A percentile compares a stretch with the other conserved stretches of the same genome.
phyloP scores from a whole-genome alignment of 2,329 filamentous ascomycete genomes.

The Venturiaceae sp. region DNA sequence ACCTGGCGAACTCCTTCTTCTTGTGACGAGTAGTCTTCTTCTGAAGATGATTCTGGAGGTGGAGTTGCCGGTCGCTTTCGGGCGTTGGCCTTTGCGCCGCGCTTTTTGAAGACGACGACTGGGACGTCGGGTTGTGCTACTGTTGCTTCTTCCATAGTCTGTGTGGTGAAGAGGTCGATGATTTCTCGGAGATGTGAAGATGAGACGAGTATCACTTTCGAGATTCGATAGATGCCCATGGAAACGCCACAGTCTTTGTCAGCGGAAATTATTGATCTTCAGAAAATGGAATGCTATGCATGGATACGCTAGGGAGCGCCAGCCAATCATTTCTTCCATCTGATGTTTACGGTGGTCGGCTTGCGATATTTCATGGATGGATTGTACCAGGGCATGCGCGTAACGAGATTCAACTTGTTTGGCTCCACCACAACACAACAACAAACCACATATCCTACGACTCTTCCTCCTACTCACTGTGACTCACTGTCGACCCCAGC shows the following conservation, averaged over 20 bases:
- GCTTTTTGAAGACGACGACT: conserved; percentile 75
- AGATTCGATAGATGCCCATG: background rate
- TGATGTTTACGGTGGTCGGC: background rate
- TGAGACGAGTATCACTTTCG: background rate
- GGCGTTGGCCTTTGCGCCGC: conserved; percentile 65
- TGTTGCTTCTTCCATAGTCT: background rate
- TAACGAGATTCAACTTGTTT: background rate
- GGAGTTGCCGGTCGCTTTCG: conserved; percentile 76
- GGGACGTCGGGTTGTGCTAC: conserved; percentile 26
- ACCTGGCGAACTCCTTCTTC: conserved; percentile 67
- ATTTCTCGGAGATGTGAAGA: background rate
- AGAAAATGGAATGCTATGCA: background rate
- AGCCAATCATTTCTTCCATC: background rate
- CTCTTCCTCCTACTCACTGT: background rate
- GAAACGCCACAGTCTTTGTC: background rate
- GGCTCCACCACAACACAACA: background rate
- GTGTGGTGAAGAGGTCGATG: background rate
- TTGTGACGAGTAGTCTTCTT: conserved; percentile 62
- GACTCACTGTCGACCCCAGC: background rate
- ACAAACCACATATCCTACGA: background rate
- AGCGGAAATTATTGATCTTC: background rate
- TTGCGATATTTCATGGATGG: background rate
- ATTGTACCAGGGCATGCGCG: background rate
- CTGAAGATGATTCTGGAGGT: conserved; percentile 51
- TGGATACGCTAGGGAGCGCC: background rate